Evolutionary conservation across 306 rosid genomes (phyloP).

Genomic region (peach (Prunus persica)): Prunus_persica_NCBIv2 NC_034011.1:18517501-18518000

Average conservation of each 20-base stretch:
- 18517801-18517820: constrained; percentile 16
- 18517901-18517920: constrained; percentile 46
- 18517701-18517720: too few species aligned
- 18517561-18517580: too few species aligned
- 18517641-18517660: too few species aligned
- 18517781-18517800: not conserved
- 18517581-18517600: too few species aligned
- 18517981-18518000: constrained; percentile 68
- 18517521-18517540: not conserved
- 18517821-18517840: constrained; percentile 56
- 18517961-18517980: constrained; percentile 48
- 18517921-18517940: not conserved
- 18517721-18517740: too few species aligned
- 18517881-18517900: constrained; percentile 75
- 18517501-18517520: not conserved
- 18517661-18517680: too few species aligned
- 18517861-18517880: constrained; percentile 68
- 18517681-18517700: too few species aligned
- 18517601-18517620: too few species aligned
- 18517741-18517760: too few species aligned
- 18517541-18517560: not conserved
- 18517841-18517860: constrained; percentile 72
- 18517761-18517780: too few species aligned
- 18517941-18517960: constrained; percentile 19
- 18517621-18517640: too few species aligned